Conservation (phyloP, 495 filamentous ascomycete genomes). For the Xylaria nigripes region DNA sequence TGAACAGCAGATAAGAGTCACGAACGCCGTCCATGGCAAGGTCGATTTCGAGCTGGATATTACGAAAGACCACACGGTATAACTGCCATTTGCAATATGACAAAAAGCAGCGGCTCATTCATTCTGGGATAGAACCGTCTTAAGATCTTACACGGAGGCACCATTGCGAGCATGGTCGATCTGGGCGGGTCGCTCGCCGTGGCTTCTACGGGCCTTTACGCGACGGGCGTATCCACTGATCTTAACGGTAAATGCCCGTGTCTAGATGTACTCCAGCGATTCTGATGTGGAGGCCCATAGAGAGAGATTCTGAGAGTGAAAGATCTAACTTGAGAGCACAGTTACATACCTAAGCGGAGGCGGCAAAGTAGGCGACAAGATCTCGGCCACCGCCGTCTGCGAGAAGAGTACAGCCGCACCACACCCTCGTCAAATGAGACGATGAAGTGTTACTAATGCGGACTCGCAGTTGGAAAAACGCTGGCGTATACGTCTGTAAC, state of each 20-base stretch:
- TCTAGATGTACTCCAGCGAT: background rate
- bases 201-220: slow-evolving; percentile 76
- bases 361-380: slow-evolving; percentile 69
- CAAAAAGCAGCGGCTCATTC: background rate
- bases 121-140: slow-evolving; percentile 63
- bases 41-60: slow-evolving; percentile 88
- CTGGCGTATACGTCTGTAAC: slow-evolving; percentile 79
- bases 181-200: slow-evolving; percentile 90
- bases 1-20: slow-evolving; percentile 59
- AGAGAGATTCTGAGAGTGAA: background rate
- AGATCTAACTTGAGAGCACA: slow-evolving; percentile 26
- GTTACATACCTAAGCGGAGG: slow-evolving; percentile 88
- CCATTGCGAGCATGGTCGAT: slow-evolving; percentile 93
- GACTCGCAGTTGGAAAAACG: slow-evolving; percentile 70
- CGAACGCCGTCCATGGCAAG: slow-evolving; percentile 61
- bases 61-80: slow-evolving; percentile 78
- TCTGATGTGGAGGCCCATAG: background rate
- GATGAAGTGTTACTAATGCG: background rate
- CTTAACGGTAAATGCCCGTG: slow-evolving; percentile 56
- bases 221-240: slow-evolving; percentile 90
- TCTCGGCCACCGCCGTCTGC: slow-evolving; percentile 62
- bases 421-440: background rate
- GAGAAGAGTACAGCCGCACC: slow-evolving; percentile 63
- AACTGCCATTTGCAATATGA: slow-evolving; percentile 5
- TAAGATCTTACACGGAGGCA: slow-evolving; percentile 85